Conservation (phyloP, 306 rosid species). For the Gastrolobium bilobum region DNA sequence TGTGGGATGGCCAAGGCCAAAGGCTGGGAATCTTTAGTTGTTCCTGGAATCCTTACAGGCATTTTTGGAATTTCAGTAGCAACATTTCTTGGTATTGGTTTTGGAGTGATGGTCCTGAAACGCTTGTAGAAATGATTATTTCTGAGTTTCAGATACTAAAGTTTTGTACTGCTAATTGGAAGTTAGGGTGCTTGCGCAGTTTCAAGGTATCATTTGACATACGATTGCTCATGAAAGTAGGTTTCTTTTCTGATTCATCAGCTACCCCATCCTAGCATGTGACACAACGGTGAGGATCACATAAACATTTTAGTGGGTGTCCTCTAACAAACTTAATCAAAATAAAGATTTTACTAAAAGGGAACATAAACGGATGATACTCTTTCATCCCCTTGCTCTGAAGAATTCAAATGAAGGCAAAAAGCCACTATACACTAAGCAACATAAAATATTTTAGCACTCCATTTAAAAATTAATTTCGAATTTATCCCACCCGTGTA, state of each 20-base stretch:
- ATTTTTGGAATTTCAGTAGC: conserved; percentile 73
- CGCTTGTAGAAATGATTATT: conserved; percentile 49
- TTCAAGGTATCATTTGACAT: conserved; percentile 18
- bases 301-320: not conserved
- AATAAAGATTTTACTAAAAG: not conserved
- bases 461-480: not conserved
- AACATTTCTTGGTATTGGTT: conserved; percentile 74
- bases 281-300: too few relatives aligned
- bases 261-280: conserved; percentile 8
- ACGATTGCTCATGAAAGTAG: not conserved
- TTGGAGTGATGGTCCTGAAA: conserved; percentile 67
- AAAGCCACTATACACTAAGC: not conserved
- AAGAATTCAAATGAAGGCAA: not conserved
- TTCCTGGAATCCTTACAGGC: conserved; percentile 83
- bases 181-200: not conserved
- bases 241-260: not conserved
- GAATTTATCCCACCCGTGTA: not conserved
- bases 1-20: conserved; percentile 87
- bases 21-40: conserved; percentile 76
- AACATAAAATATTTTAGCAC: not conserved
- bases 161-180: not conserved
- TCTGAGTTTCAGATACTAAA: not conserved
- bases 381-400: not conserved
- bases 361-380: not conserved
- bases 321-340: not conserved